Evolutionary conservation across 2,329 filamentous ascomycete genomes (phyloP), one percentile per base, ranked within the genome.

Genomic region (Shiraia sp.): DNA sequence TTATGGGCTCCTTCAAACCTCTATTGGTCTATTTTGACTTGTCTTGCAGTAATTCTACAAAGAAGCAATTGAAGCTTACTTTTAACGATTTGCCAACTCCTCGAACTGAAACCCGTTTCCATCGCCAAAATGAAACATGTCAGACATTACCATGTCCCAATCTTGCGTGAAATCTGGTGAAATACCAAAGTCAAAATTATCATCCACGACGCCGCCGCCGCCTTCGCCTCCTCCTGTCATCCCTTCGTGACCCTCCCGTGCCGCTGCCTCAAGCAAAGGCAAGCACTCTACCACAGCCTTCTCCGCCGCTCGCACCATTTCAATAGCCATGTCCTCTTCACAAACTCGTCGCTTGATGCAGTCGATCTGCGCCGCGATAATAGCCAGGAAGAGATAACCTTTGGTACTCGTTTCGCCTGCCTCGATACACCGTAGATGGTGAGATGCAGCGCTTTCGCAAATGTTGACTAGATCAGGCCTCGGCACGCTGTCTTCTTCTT

Each of bases 371-470:
- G 53, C 51, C 6, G 25, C 23, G 12, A 64, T 17, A 9, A 65
- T 32, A 19, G 39, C 38, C 15, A 55, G 32, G 3, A 65, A 47
- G 13, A 65, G 33, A 32, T 63, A 59, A 6, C 59, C 62, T 23
- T 66, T 66, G 12, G 61, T 45, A 31, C 60, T 59, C 1, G 58
- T 63, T 33, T 66, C 62, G 10, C 63, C 63, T 13, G 55, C 61
- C 36, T 57, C 47, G 6, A 65, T 53, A 29, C 48, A 51, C 10
- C 38, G 40, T 7, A 61, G 24, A 17, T 48, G 47, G 51, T 56
- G 58, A 12, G 33, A 32, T 13, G 54, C 44, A n/a, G 50, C 53
- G n/a, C 61, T 53, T n/a, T 55, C 39, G 6, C 57, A 17, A 2
- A 61, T 45, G 6, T 37, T 31, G 7, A 55, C 34, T 12, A 65